Evolutionary conservation across 148 eudicot genomes (phyloP).

Genomic region (Vaccinium darrowii): DNA sequence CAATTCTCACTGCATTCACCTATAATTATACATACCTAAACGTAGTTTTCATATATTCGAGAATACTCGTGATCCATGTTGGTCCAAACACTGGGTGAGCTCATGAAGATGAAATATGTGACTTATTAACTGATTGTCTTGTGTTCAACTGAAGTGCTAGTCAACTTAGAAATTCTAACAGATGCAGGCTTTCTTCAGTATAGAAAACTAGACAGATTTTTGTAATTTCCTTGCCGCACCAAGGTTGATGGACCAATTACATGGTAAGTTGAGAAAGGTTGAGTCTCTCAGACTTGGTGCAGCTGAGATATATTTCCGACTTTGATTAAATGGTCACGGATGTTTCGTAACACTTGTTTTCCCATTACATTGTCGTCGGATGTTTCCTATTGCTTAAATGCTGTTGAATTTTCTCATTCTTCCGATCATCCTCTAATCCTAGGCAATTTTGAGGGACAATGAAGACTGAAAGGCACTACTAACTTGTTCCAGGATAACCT

Average conservation of each 20-base stretch:
- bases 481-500: background rate
- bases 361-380: background rate
- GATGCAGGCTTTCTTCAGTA: too few relatives aligned
- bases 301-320: background rate
- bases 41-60: too few relatives aligned
- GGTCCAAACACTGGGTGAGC: too few relatives aligned
- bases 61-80: too few relatives aligned
- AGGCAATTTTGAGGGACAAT: background rate
- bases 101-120: too few relatives aligned
- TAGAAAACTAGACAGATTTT: too few relatives aligned
- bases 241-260: background rate
- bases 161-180: too few relatives aligned
- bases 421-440: background rate
- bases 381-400: background rate
- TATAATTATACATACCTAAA: too few relatives aligned
- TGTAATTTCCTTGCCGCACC: too few relatives aligned
- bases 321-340: background rate
- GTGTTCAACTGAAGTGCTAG: too few relatives aligned
- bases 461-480: background rate
- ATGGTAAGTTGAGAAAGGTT: background rate
- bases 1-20: too few relatives aligned
- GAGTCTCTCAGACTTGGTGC: background rate
- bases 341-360: background rate
- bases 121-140: too few relatives aligned
- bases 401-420: background rate